Evolutionary conservation across 805 yeast genomes (phyloP).

Genomic region (Tetrapisispora iriomotensis): DNA sequence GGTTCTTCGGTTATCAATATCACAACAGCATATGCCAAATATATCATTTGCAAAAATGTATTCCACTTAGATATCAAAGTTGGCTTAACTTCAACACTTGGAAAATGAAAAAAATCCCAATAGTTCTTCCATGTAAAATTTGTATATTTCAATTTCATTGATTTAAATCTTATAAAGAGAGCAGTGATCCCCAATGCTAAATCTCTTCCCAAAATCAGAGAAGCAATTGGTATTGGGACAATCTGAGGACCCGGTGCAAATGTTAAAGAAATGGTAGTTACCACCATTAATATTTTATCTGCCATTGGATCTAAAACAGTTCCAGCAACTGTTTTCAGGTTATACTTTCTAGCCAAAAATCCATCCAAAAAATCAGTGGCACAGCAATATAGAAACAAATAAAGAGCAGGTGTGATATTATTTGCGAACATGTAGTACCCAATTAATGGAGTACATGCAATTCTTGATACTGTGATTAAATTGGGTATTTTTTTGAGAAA

Average conservation of each 20-base stretch:
- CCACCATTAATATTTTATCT: conserved; percentile 82
- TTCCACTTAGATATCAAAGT: conserved; percentile 77
- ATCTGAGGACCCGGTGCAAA: conserved; percentile 37
- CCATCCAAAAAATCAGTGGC: conserved; percentile 91
- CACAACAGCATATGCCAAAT: conserved; percentile 56
- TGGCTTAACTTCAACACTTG: conserved; percentile 87
- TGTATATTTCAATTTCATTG: conserved; percentile 28
- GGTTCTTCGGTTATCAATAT: conserved; percentile 13
- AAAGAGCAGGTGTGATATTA: conserved; percentile 54
- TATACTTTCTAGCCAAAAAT: conserved; percentile 70
- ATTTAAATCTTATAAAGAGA: conserved; percentile 55
- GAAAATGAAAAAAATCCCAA: conserved; percentile 59
- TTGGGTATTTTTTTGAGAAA: conserved; percentile 49
- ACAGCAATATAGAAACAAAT: conserved; percentile 74
- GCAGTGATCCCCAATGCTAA: conserved; percentile 63
- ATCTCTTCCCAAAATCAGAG: conserved; percentile 77
- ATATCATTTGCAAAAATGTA: conserved; percentile 87
- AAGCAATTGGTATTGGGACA: conserved; percentile 65
- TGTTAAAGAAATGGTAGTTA: conserved; percentile 70
- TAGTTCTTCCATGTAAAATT: conserved; percentile 48
- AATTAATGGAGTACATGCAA: conserved; percentile 73
- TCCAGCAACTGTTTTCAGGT: conserved; percentile 74
- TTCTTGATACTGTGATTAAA: conserved; percentile 67
- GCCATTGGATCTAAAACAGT: conserved; percentile 93
- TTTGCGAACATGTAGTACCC: conserved; percentile 68